Evolutionary conservation across 257 asterid genomes (phyloP).

Genomic region (Knoxia roxburghii): DNA sequence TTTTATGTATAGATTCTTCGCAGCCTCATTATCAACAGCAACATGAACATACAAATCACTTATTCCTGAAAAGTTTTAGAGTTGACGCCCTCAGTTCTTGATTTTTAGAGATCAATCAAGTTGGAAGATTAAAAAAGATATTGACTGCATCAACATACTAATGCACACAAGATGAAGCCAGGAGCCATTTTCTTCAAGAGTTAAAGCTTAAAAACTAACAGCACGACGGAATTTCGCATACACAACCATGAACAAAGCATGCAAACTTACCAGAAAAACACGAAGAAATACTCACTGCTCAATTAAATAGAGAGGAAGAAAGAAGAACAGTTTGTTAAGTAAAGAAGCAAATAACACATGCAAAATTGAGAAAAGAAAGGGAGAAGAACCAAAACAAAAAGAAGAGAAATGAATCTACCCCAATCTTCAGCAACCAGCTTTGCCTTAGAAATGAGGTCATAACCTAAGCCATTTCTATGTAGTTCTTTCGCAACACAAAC

Average conservation of each 20-base stretch:
- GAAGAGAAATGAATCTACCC: conserved; percentile 48
- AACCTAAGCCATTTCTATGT: conserved; percentile 79
- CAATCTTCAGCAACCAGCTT: conserved; percentile 66
- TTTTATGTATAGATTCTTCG: conserved; percentile 71
- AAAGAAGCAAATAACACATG: not conserved
- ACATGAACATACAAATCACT: conserved; percentile 92
- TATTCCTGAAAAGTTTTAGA: conserved; percentile 48
- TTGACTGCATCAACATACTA: not conserved
- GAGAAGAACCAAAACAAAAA: not conserved
- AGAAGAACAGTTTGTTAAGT: not conserved
- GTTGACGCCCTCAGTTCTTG: not conserved
- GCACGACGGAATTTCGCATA: not conserved
- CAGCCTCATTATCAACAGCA: conserved; percentile 80
- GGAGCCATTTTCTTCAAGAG: not conserved
- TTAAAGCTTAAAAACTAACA: not conserved
- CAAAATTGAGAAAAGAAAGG: not conserved
- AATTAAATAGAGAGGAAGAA: no score
- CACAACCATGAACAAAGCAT: not conserved
- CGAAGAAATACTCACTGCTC: not conserved
- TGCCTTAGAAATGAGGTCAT: conserved; percentile 59
- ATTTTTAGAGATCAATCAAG: not conserved
- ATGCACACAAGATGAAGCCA: not conserved
- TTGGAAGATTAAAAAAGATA: not conserved
- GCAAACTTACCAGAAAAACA: not conserved
- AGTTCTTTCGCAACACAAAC: conserved; percentile 87